A percentile compares a stretch with the other conserved stretches of the same genome.
phyloP scores from a whole-genome alignment of 2,329 filamentous ascomycete genomes.

The Colletotrichum ledebouriae region DNA sequence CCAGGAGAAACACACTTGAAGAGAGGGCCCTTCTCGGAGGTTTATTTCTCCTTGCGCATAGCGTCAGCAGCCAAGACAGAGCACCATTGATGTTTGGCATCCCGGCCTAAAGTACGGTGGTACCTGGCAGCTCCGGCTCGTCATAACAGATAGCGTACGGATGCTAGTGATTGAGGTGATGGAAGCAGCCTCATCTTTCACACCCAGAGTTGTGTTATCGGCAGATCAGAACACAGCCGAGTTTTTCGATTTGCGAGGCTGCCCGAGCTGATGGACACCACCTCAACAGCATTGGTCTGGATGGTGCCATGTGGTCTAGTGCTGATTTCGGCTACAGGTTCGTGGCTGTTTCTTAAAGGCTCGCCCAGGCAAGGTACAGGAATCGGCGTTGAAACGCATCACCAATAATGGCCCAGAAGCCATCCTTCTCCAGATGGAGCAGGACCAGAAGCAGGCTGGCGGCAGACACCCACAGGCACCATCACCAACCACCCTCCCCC shows the following conservation, averaged over 20 bases:
- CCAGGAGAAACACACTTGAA: no score
- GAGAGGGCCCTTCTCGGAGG: slow-evolving; percentile 17
- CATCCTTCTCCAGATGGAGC: slow-evolving; percentile 9
- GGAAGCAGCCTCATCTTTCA: slow-evolving; percentile 15
- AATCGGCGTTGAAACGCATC: slow-evolving; percentile 23
- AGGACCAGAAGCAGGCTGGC: background rate
- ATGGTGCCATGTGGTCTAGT: slow-evolving; percentile 42
- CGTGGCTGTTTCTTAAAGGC: background rate
- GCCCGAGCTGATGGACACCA: slow-evolving; percentile 8
- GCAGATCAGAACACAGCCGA: background rate
- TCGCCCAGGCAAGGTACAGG: slow-evolving; percentile 5
- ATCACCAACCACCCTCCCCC: no score
- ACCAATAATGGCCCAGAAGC: slow-evolving; percentile 27
- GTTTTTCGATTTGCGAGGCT: slow-evolving; percentile 4
- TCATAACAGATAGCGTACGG: background rate
- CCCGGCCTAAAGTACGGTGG: background rate
- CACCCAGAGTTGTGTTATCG: background rate
- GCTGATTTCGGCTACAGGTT: slow-evolving; percentile 21
- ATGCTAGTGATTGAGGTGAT: background rate
- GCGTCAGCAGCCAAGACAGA: slow-evolving; percentile 1
- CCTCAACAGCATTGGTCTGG: slow-evolving; percentile 25
- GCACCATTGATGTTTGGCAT: background rate
- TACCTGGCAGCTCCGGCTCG: background rate
- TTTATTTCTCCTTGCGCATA: slow-evolving; percentile 20
- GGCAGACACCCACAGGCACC: background rate